Evolutionary conservation across 2,329 filamentous ascomycete genomes (phyloP), one percentile per base, ranked within the genome.

Genomic region (Penicillium sclerotigenum): DNA sequence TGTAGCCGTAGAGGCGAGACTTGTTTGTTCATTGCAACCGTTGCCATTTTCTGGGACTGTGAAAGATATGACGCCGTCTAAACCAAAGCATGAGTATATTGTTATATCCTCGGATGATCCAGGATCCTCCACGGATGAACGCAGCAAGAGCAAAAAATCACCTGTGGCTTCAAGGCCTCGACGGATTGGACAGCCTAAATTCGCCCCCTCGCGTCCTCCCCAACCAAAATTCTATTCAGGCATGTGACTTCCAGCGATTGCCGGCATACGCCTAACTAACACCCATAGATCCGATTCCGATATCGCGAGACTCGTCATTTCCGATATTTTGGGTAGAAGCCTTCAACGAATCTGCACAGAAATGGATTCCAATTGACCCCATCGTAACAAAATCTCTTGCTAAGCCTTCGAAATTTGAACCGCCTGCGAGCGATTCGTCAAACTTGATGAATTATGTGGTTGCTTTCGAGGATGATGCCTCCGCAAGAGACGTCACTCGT

Each of bases 311-410:
- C 67, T 92, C 91, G 0, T 73, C 83, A 0, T 90, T 87, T 66
- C 94, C 94, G 0, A 81, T 97, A 3, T 97, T 91, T 70, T 99
- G 94, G 94, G 87, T 97, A 0, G 94, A 99, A 75, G 87, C 90
- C 4, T 89, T 96, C 61, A 92, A 97, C 60, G 80, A 86, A 51
- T 88, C 89, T 0, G 85, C 91, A 61, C 90, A 97, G 69, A 96
- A 91, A 77, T 99, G 94, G 94, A 84, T 96, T 53, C 83, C 91
- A 0, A 84, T 94, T 36, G 94, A 99, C 69, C 86, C 92, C 0
- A 74, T 97, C 0, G 91, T 94, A 2, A 96, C 92, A 0, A 81
- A 84, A 53, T 88, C 86, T 61, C 85, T 96, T 52, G 90, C 87
- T 69, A 91, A 89, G 58, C 84, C 90, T 0, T 82, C 81, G 29